Evolutionary conservation across 192 early-diverging fungal species (phyloP).

Genomic region (Paraglomus brasilianum): DNA sequence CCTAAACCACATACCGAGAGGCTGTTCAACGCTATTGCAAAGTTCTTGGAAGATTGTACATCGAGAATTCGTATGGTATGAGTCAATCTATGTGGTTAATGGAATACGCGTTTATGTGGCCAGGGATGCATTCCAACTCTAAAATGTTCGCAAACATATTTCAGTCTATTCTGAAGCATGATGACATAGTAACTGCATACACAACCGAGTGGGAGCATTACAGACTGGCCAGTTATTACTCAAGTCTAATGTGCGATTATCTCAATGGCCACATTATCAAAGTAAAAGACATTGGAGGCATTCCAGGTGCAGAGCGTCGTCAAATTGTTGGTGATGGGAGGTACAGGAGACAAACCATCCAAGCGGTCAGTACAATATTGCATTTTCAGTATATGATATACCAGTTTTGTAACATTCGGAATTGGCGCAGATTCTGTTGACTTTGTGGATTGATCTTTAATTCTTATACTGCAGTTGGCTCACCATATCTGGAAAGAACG

Average conservation of each 20-base stretch:
- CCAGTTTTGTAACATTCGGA: not conserved
- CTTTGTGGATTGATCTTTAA: conserved; percentile 32
- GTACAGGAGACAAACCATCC: conserved; percentile 61
- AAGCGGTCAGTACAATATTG: conserved; percentile 50
- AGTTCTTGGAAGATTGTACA: conserved; percentile 65
- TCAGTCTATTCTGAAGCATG: conserved; percentile 59
- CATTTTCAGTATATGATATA: conserved; percentile 9
- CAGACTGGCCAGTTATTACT: conserved; percentile 55
- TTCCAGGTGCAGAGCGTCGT: conserved; percentile 35
- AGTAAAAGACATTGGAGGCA: conserved; percentile 23
- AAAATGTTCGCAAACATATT: not conserved
- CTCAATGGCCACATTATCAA: conserved; percentile 62
- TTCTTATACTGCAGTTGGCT: conserved; percentile 55
- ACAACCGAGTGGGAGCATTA: conserved; percentile 66
- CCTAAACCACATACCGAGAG: conserved; percentile 68
- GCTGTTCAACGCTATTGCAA: conserved; percentile 64
- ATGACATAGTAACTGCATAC: conserved; percentile 71
- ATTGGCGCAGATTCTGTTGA: not conserved
- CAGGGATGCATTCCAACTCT: not conserved
- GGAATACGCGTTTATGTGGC: not conserved
- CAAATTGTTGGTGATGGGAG: conserved; percentile 44
- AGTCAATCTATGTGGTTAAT: not conserved
- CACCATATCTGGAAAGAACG: conserved; percentile 71
- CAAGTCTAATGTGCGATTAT: conserved; percentile 66
- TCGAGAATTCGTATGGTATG: conserved; percentile 50